phyloP scores from a whole-genome alignment of 83 land plant species.

The Diphasiastrum complanatum region DNA sequence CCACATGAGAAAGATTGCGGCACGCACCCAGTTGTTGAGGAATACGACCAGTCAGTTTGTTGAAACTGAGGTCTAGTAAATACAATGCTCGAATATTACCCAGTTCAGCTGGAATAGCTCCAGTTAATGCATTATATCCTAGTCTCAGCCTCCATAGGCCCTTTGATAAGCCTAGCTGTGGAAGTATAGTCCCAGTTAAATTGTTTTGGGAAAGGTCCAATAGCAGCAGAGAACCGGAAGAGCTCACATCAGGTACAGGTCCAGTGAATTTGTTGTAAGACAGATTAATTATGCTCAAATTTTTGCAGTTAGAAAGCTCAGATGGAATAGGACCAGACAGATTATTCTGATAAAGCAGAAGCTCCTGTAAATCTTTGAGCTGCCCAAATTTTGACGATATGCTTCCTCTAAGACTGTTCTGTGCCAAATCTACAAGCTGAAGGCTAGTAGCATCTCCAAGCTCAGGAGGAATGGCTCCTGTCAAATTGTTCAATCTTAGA shows the following conservation, averaged over 20 bases:
- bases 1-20: slow-evolving; percentile 38
- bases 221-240: slow-evolving; percentile 36
- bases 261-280: too few species aligned
- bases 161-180: slow-evolving; percentile 37
- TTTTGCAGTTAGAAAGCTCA: slow-evolving; percentile 48
- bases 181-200: slow-evolving; percentile 52
- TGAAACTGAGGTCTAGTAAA: slow-evolving; percentile 51
- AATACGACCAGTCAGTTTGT: slow-evolving; percentile 43
- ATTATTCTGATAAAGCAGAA: slow-evolving; percentile 49
- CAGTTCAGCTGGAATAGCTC: slow-evolving; percentile 34
- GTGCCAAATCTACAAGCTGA: slow-evolving; percentile 39
- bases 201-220: slow-evolving; percentile 44
- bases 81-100: slow-evolving; percentile 39
- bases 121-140: slow-evolving; percentile 40
- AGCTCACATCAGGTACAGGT: too few species aligned
- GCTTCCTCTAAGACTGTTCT: slow-evolving; percentile 44
- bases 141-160: slow-evolving; percentile 35
- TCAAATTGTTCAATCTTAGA: background rate
- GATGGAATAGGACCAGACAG: slow-evolving; percentile 50
- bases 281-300: too few species aligned
- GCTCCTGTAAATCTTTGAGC: slow-evolving; percentile 30
- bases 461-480: slow-evolving; percentile 21
- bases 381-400: slow-evolving; percentile 43
- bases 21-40: slow-evolving; percentile 42
- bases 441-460: slow-evolving; percentile 33